Base-by-base conservation (phyloP, 371 early-diverging fungal species). In the Batkoa obscura region DNA sequence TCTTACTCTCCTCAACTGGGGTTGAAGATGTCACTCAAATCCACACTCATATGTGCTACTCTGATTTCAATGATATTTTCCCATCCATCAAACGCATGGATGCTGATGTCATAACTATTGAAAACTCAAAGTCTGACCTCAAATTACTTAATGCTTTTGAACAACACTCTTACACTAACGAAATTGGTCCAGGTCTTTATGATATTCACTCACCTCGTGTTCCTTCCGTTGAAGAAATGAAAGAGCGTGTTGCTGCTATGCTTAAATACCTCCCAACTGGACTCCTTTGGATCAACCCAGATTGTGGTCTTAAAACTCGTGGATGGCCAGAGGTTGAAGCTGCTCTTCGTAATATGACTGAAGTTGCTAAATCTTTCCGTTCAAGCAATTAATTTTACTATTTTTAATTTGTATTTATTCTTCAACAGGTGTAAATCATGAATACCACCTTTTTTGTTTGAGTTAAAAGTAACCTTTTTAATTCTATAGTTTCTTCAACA, bases 1-100 rank as follows among this genome's bases (percentile, higher is more conserved):
- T 96, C 86, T 79, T 84, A 65, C 76, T 96, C 56, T 75, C 92
- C 58, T 86, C 88, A 56, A 73, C 84, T 55, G 89, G 87, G 61
- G 95, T 96, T 53, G 64, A 70, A 34, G 79, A 90, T 65, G 76
- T 76, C 34, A 93, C 94, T 57, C 91, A 95, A 74, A 90, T 95
- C 71, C 96, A 95, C 80, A 82, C 92, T 58, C 90, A 90, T 70
- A 86, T 87, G 76, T 95, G 95, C 78, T 95, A 94, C 84, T 85
- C 86, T 68, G 95, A 94, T 72, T 95, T 95, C 72, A 88, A 94
- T 69, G 94, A 92, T 72, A 95, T 95, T 71, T 87, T 95, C 72
- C 76, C 76, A 54, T 81, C 93, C 42, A 94, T 95, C 71, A 71
- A 79, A 60, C 78, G 76, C 66, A 68, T 88, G 68, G 93, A 92